Percentiles rank a stretch among this genome's conserved stretches.
Conservation (phyloP, 441 rosid species). For the Erysimum pusillum region DNA sequence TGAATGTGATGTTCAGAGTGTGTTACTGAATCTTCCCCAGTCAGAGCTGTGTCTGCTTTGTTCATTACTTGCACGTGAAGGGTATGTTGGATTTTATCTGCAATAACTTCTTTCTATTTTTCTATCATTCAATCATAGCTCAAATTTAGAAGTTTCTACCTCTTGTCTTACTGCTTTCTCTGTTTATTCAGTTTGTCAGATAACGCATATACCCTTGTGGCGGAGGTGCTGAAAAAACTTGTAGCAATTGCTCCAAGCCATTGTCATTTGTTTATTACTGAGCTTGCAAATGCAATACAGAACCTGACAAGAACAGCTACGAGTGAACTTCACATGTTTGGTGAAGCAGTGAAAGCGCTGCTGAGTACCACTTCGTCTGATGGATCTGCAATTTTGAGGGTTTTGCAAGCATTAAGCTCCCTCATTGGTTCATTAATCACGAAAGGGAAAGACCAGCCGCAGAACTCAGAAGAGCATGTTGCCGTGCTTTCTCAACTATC, state of each 20-base stretch:
- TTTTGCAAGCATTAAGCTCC: conserved; percentile 89
- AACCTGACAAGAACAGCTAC: conserved; percentile 82
- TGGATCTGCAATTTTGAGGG: conserved; percentile 96
- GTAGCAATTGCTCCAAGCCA: conserved; percentile 85
- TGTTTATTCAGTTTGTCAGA: conserved; percentile 83
- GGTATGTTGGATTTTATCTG: conserved; percentile 60
- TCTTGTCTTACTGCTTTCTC: conserved; percentile 16
- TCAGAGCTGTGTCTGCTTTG: conserved; percentile 88
- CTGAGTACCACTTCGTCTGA: conserved; percentile 82
- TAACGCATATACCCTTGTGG: conserved; percentile 87
- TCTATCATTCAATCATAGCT: neutral
- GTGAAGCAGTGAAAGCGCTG: conserved; percentile 87
- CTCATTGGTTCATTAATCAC: conserved; percentile 68
- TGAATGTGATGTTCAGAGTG: conserved; percentile 66
- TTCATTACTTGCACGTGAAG: conserved; percentile 96
- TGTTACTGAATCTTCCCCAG: conserved; percentile 81
- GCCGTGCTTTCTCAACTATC: conserved; percentile 74
- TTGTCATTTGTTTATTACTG: conserved; percentile 82
- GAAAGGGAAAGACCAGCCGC: conserved; percentile 69
- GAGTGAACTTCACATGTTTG: conserved; percentile 81
- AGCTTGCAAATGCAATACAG: conserved; percentile 83
- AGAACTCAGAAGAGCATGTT: conserved; percentile 59
- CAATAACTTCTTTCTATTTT: neutral
- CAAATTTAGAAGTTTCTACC: conserved; percentile 1
- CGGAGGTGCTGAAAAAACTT: conserved; percentile 92